Evolutionary conservation across 345 rosid species (phyloP).

Genomic region (Eucalyptus regnans): DNA sequence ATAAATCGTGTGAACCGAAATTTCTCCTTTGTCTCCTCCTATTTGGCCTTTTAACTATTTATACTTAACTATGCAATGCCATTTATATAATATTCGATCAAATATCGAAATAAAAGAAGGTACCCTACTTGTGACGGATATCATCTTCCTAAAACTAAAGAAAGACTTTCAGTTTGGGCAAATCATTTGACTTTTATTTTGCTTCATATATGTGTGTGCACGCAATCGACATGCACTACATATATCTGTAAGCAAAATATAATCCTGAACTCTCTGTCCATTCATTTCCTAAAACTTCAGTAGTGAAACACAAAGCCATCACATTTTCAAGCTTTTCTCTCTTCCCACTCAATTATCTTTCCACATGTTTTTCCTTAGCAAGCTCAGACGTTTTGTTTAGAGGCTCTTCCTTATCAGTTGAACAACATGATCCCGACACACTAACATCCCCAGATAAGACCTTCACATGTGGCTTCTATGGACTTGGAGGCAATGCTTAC

Average conservation of each 20-base stretch:
- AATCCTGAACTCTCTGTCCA: neutral
- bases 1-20: neutral
- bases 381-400: too few relatives aligned
- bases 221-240: neutral
- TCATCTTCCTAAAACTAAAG: neutral
- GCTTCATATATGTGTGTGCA: neutral
- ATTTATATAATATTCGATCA: neutral
- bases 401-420: too few relatives aligned
- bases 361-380: too few relatives aligned
- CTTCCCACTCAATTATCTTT: too few relatives aligned
- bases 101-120: neutral
- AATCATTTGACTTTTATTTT: too few relatives aligned
- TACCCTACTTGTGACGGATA: neutral
- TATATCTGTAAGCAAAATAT: neutral
- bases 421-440: too few relatives aligned
- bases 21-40: neutral
- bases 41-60: neutral
- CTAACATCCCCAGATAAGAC: too few relatives aligned
- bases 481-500: too few relatives aligned
- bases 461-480: too few relatives aligned
- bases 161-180: neutral
- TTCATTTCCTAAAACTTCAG: too few relatives aligned
- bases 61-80: neutral
- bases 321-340: too few relatives aligned
- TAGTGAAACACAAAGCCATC: too few relatives aligned